Percentiles rank a stretch among this genome's conserved stretches.
These are phyloP conservation scores for Rubus idaeus DNA, from an alignment of 306 rosid species.

Conservation along the genomic window DNA sequence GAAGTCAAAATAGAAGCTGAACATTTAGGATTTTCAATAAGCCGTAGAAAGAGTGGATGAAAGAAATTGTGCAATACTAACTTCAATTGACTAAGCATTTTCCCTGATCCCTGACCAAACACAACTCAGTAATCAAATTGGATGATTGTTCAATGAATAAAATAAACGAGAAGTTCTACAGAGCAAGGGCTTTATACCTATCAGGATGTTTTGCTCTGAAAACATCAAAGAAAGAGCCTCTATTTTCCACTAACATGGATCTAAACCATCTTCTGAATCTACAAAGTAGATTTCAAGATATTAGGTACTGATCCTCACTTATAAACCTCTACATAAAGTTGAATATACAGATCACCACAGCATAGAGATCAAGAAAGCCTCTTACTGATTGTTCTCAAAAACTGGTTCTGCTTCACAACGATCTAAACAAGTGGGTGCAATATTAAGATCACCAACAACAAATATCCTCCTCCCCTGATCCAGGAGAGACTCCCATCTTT, in stretches of 20 bases:
- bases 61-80: background rate
- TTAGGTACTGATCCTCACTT: background rate
- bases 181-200: constrained; percentile 39
- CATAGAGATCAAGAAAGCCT: constrained; percentile 24
- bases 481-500: constrained; percentile 87
- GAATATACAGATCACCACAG: constrained; percentile 9
- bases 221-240: constrained; percentile 73
- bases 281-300: constrained; percentile 29
- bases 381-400: constrained; percentile 81
- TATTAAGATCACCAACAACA: constrained; percentile 95
- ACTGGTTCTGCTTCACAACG: constrained; percentile 92
- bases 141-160: constrained; percentile 9
- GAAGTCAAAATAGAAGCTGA: background rate
- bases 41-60: background rate
- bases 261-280: constrained; percentile 94
- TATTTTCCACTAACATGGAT: constrained; percentile 58
- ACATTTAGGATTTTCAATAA: background rate
- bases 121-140: constrained; percentile 3
- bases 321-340: background rate
- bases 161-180: background rate
- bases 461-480: constrained; percentile 61
- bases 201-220: constrained; percentile 84
- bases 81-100: constrained; percentile 8
- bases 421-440: constrained; percentile 86
- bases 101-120: background rate